These are phyloP conservation scores for Ustilago vetiveriae DNA, from an alignment of 1,284 basidiomycete species.

Conservation along the genomic window DNA sequence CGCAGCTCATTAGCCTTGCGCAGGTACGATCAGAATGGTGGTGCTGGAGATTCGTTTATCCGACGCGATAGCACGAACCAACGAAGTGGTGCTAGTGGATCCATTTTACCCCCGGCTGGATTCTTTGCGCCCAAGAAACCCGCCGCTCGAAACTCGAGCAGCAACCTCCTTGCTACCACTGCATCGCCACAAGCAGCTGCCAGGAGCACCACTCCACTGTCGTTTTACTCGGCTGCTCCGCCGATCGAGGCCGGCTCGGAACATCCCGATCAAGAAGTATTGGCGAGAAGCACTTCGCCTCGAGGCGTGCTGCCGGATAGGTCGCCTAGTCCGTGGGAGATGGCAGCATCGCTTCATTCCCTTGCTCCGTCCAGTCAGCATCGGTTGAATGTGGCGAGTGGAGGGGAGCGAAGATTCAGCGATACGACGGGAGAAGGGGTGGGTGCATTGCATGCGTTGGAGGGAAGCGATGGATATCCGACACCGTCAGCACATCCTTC, in stretches of 20 bases:
- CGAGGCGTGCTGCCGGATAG: neutral
- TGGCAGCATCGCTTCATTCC: conserved; percentile 6
- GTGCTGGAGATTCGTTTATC: too few species aligned
- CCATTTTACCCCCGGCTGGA: conserved; percentile 53
- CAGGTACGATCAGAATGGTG: conserved; percentile 20
- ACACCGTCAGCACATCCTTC: conserved; percentile 17
- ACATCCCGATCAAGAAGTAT: conserved; percentile 8
- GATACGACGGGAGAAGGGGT: neutral
- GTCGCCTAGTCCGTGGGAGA: conserved; percentile 31
- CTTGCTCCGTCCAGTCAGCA: conserved; percentile 7
- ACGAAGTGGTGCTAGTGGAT: too few species aligned
- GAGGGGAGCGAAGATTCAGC: conserved; percentile 2
- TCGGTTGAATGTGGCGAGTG: neutral
- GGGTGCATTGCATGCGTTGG: conserved; percentile 6
- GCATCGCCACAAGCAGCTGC: neutral
- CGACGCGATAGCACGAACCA: too few species aligned
- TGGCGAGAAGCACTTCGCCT: conserved; percentile 5
- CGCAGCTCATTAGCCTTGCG: conserved; percentile 24
- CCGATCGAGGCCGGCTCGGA: too few species aligned
- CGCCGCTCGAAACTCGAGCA: conserved; percentile 20
- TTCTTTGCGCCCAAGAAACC: conserved; percentile 55
- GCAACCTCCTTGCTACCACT: conserved; percentile 16
- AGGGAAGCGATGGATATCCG: conserved; percentile 14
- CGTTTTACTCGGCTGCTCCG: conserved; percentile 17
- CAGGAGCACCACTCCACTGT: conserved; percentile 30